These are phyloP conservation scores for Ascodesmis nigricans DNA, from an alignment of 495 filamentous ascomycete species.

Conservation along the genomic window DNA sequence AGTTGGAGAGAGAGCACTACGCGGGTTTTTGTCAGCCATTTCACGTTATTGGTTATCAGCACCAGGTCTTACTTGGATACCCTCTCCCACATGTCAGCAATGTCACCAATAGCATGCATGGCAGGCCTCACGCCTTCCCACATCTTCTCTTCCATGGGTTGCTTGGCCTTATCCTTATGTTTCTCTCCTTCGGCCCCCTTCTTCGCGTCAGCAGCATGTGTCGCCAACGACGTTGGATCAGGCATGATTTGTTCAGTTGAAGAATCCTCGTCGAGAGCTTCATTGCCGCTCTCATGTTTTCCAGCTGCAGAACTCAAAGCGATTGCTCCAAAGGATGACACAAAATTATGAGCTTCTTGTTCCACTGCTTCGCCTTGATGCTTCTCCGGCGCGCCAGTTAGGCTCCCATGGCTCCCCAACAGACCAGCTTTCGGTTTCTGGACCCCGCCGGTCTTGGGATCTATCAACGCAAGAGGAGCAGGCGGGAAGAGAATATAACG, in stretches of 20 bases:
- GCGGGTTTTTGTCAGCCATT: too few relatives aligned
- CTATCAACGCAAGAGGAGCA: slow-evolving; percentile 42
- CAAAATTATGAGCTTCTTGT: slow-evolving; percentile 61
- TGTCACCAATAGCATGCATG: slow-evolving; percentile 54
- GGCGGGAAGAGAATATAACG: slow-evolving; percentile 51
- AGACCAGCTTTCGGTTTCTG: slow-evolving; percentile 49
- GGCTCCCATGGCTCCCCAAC: slow-evolving; percentile 52
- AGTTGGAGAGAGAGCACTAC: slow-evolving; percentile 52
- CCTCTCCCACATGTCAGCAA: slow-evolving; percentile 59
- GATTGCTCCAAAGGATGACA: slow-evolving; percentile 51
- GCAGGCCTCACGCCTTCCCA: slow-evolving; percentile 50
- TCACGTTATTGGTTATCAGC: background rate
- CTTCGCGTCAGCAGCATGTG: slow-evolving; percentile 36
- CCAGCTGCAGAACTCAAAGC: slow-evolving; percentile 55
- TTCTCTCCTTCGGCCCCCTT: slow-evolving; percentile 26
- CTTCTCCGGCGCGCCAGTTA: slow-evolving; percentile 63
- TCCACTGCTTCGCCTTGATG: slow-evolving; percentile 75
- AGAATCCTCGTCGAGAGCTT: slow-evolving; percentile 24
- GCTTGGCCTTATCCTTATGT: slow-evolving; percentile 60
- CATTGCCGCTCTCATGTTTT: slow-evolving; percentile 36
- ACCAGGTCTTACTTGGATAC: slow-evolving; percentile 42
- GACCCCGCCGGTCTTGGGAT: slow-evolving; percentile 37
- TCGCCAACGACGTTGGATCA: slow-evolving; percentile 37
- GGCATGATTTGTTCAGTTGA: slow-evolving; percentile 30
- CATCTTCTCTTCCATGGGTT: slow-evolving; percentile 59